phyloP scores from a whole-genome alignment of 2,329 filamentous ascomycete species.

The Diplocarpon rosae region DNA sequence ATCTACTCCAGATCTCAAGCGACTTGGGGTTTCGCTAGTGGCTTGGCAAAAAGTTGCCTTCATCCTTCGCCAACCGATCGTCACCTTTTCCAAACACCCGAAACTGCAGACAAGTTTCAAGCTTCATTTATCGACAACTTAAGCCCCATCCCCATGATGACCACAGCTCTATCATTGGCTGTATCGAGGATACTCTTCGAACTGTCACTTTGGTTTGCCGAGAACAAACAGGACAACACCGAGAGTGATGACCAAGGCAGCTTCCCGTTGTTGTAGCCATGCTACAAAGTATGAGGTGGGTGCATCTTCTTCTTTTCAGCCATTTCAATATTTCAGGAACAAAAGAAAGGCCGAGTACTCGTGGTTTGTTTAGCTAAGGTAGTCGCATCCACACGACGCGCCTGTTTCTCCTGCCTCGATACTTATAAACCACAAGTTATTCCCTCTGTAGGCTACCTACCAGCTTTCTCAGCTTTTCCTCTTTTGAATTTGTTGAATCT shows the following conservation, averaged over 20 bases:
- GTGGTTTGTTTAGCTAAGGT: background rate
- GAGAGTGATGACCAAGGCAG: background rate
- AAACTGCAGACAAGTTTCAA: constrained; percentile 13
- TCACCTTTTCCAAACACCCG: constrained; percentile 1
- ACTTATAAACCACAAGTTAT: no score
- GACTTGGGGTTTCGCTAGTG: no score
- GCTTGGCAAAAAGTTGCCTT: no score
- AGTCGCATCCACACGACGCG: no score
- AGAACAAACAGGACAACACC: background rate
- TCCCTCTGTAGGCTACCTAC: background rate
- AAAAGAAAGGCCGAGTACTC: background rate
- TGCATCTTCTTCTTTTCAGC: background rate
- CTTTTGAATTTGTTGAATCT: no score
- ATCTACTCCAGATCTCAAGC: no score
- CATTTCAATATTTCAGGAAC: no score
- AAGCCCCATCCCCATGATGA: background rate
- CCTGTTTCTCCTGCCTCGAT: background rate
- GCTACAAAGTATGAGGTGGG: background rate
- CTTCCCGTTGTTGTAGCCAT: background rate
- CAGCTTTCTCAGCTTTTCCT: background rate
- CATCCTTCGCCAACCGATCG: constrained; percentile 1
- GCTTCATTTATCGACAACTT: background rate
- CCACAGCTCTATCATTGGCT: constrained; percentile 1
- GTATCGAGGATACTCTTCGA: background rate
- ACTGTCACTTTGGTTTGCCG: background rate